phyloP scores from a whole-genome alignment of 208 protist species.

The Acanthamoeba sp. region DNA sequence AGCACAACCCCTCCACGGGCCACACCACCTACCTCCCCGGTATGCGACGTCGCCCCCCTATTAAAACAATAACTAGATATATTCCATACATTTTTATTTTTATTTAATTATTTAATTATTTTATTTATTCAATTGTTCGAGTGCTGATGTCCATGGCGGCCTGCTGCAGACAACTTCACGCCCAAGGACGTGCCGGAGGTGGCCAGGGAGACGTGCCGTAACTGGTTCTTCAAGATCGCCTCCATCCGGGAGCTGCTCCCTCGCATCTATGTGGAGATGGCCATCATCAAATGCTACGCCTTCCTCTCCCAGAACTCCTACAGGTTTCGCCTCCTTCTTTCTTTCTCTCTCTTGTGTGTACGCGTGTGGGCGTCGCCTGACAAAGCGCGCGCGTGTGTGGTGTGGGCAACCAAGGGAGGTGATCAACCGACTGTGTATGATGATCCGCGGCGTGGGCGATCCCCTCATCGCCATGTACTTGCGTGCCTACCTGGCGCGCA shows the following conservation, averaged over 20 bases:
- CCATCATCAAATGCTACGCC: conserved; percentile 88
- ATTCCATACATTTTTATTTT: too few species aligned
- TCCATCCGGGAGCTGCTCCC: conserved; percentile 93
- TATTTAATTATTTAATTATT: too few species aligned
- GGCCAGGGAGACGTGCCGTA: conserved; percentile 91
- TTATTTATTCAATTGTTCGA: too few species aligned
- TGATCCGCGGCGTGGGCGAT: conserved; percentile 92
- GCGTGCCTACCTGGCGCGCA: conserved; percentile 88
- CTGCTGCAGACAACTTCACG: conserved; percentile 73
- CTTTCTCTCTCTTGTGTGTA: background rate
- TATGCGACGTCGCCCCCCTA: too few species aligned
- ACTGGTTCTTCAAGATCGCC: conserved; percentile 95
- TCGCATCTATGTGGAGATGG: conserved; percentile 91
- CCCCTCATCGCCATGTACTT: conserved; percentile 90
- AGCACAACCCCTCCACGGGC: conserved; percentile 24
- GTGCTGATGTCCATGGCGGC: background rate
- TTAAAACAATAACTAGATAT: too few species aligned
- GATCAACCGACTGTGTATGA: conserved; percentile 83
- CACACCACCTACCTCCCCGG: conserved; percentile 50
- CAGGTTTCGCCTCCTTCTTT: background rate
- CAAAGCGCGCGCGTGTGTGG: too few species aligned
- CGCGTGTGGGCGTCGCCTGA: background rate
- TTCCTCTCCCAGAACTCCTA: conserved; percentile 85
- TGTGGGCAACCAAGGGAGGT: conserved; percentile 26
- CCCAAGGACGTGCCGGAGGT: conserved; percentile 76